phyloP scores from a whole-genome alignment of 371 early-diverging fungal genomes.

The Zopfochytrium polystomum region DNA sequence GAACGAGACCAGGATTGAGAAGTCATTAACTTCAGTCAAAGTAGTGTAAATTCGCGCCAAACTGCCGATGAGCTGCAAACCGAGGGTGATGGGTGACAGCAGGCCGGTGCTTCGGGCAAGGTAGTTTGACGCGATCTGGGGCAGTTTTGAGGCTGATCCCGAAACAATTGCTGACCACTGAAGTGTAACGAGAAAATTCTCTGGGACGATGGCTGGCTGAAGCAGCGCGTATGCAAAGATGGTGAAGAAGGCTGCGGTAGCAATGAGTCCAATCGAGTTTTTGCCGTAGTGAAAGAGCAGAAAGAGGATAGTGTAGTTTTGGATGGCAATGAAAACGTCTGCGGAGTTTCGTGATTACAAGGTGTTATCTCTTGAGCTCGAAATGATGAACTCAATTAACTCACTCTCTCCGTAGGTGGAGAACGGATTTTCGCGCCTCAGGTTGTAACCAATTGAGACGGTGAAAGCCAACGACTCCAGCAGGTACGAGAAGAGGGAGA shows the following conservation, averaged over 20 bases:
- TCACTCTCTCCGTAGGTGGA: conserved; percentile 86
- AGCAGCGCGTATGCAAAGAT: conserved; percentile 49
- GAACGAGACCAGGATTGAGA: conserved; percentile 56
- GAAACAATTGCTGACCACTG: conserved; percentile 81
- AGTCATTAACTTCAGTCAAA: conserved; percentile 79
- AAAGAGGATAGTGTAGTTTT: conserved; percentile 74
- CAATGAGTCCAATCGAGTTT: conserved; percentile 37
- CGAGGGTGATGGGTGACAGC: conserved; percentile 80
- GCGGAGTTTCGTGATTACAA: background rate
- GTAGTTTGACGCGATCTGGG: conserved; percentile 82
- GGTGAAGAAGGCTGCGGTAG: conserved; percentile 36
- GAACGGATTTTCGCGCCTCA: conserved; percentile 77
- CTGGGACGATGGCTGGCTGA: conserved; percentile 45
- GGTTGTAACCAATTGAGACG: conserved; percentile 81
- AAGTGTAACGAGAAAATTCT: conserved; percentile 54
- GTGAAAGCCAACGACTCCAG: conserved; percentile 79
- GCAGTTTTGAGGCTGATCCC: conserved; percentile 73
- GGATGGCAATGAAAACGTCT: conserved; percentile 60
- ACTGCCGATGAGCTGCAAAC: conserved; percentile 79
- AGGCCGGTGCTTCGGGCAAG: conserved; percentile 80
- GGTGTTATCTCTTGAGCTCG: background rate
- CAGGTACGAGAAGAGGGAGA: conserved; percentile 73
- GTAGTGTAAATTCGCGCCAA: conserved; percentile 90
- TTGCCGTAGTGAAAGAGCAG: conserved; percentile 65
- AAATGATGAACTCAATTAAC: conserved; percentile 47